phyloP scores from a whole-genome alignment of 208 protist genomes.

The Trypanosoma avium region DNA sequence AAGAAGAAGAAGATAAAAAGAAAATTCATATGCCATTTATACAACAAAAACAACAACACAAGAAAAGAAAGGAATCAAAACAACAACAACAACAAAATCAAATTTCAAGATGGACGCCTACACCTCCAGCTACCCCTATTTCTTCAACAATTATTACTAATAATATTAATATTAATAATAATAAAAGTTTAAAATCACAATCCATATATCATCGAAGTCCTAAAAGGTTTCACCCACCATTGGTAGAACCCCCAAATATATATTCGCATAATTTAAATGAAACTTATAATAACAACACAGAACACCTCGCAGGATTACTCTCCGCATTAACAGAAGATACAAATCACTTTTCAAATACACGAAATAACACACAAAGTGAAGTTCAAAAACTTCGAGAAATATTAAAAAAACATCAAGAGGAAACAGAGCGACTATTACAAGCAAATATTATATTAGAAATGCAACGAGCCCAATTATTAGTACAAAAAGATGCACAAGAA shows the following conservation, averaged over 20 bases:
- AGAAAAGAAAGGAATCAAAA: background rate
- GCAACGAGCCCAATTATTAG: slow-evolving; percentile 32
- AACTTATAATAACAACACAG: slow-evolving; percentile 8
- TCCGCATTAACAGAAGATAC: slow-evolving; percentile 25
- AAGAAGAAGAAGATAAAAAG: background rate
- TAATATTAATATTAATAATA: background rate
- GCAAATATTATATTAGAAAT: slow-evolving; percentile 60
- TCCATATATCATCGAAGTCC: background rate
- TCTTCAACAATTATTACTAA: background rate
- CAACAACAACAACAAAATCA: background rate
- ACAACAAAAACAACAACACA: background rate
- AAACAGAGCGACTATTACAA: slow-evolving; percentile 36
- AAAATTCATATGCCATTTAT: background rate
- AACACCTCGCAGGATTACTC: slow-evolving; percentile 22
- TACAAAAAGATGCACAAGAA: slow-evolving; percentile 28
- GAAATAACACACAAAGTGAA: slow-evolving; percentile 4
- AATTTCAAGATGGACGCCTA: background rate
- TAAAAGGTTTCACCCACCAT: background rate
- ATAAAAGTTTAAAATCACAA: too few species aligned
- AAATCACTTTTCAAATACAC: slow-evolving; percentile 16
- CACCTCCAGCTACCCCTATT: too few species aligned
- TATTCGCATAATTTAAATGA: background rate
- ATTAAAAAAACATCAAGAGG: slow-evolving; percentile 40
- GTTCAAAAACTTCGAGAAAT: slow-evolving; percentile 27
- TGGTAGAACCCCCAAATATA: slow-evolving; percentile 23